These are phyloP conservation scores for Tylopilus rubrobrunneus DNA, from an alignment of 768 basidiomycete species.

Conservation along the genomic window DNA sequence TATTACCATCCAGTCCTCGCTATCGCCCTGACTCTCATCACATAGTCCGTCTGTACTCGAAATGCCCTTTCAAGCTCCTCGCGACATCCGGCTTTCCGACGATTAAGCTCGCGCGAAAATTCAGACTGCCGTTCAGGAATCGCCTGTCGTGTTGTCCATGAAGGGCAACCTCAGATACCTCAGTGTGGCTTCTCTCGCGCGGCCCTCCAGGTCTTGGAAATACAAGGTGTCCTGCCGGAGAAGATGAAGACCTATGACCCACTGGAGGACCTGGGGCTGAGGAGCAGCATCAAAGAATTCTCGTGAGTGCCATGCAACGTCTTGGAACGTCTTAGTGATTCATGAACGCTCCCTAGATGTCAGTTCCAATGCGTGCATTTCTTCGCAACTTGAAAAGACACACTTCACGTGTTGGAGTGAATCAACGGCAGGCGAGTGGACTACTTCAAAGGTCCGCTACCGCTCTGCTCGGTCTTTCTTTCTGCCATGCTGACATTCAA, in stretches of 20 bases:
- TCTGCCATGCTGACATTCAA: not conserved
- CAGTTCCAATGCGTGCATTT: no score
- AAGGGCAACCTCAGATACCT: conserved; percentile 87
- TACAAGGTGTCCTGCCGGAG: conserved; percentile 68
- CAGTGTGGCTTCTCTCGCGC: conserved; percentile 97
- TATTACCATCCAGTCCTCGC: not conserved
- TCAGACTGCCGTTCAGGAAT: no score
- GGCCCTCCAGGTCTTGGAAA: no score
- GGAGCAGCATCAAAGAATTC: conserved; percentile 90
- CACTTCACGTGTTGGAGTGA: conserved; percentile 75
- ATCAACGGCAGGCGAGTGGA: no score
- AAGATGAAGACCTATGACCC: conserved; percentile 91
- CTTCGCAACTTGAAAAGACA: no score
- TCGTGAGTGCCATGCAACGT: conserved; percentile 63
- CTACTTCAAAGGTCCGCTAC: no score
- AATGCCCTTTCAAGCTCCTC: no score
- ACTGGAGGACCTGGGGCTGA: conserved; percentile 77
- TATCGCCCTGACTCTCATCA: not conserved
- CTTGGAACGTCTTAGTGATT: not conserved
- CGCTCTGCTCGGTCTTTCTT: conserved; percentile 52
- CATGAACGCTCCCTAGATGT: no score
- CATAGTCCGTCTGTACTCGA: conserved; percentile 10
- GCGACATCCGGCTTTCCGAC: conserved; percentile 20
- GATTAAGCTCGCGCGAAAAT: conserved; percentile 60
- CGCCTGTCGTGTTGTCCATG: conserved; percentile 96